A percentile compares a stretch with the other conserved stretches of the same genome.
These are phyloP conservation scores for Didymella lethalis DNA, from an alignment of 2,329 filamentous ascomycete species.

Conservation along the genomic window DNA sequence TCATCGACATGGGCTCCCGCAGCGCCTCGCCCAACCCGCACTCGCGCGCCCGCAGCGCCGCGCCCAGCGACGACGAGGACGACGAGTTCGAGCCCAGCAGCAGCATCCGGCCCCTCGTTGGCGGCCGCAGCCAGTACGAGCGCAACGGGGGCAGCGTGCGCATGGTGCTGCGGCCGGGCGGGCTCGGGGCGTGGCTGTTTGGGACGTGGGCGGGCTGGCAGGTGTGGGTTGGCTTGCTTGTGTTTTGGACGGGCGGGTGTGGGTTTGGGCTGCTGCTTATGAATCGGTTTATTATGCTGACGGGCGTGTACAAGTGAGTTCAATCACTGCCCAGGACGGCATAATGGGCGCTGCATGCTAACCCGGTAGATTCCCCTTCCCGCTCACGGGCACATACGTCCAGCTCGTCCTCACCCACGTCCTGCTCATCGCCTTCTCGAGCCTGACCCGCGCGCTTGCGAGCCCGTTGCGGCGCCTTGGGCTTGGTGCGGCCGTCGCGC, in stretches of 20 bases:
- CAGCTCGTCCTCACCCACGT: constrained; percentile 61
- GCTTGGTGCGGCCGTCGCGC: constrained; percentile 56
- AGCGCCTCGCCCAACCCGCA: constrained; percentile 52
- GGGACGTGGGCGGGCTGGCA: constrained; percentile 58
- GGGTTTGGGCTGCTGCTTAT: constrained; percentile 58
- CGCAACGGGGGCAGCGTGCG: constrained; percentile 46
- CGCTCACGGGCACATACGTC: constrained; percentile 59
- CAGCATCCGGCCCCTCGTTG: constrained; percentile 51
- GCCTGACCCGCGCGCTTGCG: constrained; percentile 57
- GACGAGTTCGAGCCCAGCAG: constrained; percentile 51
- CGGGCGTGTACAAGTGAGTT: constrained; percentile 55
- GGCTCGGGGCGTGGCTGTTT: constrained; percentile 59
- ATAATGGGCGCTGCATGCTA: no score
- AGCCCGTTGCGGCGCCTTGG: constrained; percentile 54
- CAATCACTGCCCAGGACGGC: background rate
- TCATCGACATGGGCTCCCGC: constrained; percentile 55
- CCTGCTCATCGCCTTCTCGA: constrained; percentile 57
- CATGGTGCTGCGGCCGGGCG: constrained; percentile 51
- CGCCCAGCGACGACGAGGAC: constrained; percentile 58
- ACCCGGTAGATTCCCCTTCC: constrained; percentile 59
- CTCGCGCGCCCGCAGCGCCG: constrained; percentile 52
- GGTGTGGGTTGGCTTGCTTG: constrained; percentile 57
- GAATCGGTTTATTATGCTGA: constrained; percentile 61
- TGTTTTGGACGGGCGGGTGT: constrained; percentile 59
- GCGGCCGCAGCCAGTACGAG: constrained; percentile 26